Evolutionary conservation across 2,329 filamentous ascomycete genomes (phyloP), one percentile per base, ranked within the genome.

Genomic region (Nemania sp.): DNA sequence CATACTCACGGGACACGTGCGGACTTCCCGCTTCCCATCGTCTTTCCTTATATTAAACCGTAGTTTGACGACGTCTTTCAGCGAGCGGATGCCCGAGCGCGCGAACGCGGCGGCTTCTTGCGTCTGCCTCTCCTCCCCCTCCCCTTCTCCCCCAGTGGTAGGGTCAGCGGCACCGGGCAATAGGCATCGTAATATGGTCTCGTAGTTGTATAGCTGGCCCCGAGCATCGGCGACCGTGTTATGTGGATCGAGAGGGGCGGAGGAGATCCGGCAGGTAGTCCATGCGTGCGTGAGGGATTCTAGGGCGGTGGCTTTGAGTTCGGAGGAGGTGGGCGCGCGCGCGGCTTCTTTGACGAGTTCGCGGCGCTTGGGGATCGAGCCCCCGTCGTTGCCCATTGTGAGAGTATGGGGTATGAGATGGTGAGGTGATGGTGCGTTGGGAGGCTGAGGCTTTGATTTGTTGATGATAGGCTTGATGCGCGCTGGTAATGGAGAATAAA

Each of bases 301-400:
- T 68, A 88, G 85, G 61, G 88, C 88, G 7, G 89, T 88, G 61
- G 94, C 91, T 75, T 97, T 97, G 52, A 96, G 77, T 76, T 97
- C 89, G 41, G 90, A 86, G 23, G 90, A 82, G 28, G 89, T 95
- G 19, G 89, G 89, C 46, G 86, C 82, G 65, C 90, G 89, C 36
- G 92, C 91, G 23, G 92, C 91, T 72, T 93, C 88, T 74, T 96
- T 96, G 71, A 99, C 94, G 40, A 99, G 89, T 73, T 99, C 95
- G 68, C 91, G 89, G 26, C 95, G 90, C 60, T 89, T 97, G 5
- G 94, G 94, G 64, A 99, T 99, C 63, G 90, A 93, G 70, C 94
- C 94, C 64, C 94, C 94, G 72, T 99, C 94, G 76, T 99, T 99
- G 70, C 94, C 94, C 94, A 99, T 97, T 41, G 23, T 9, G 2